Evolutionary conservation across 768 basidiomycete genomes (phyloP), one percentile per base, ranked within the genome.

Genomic region (Suillus variegatus): DNA sequence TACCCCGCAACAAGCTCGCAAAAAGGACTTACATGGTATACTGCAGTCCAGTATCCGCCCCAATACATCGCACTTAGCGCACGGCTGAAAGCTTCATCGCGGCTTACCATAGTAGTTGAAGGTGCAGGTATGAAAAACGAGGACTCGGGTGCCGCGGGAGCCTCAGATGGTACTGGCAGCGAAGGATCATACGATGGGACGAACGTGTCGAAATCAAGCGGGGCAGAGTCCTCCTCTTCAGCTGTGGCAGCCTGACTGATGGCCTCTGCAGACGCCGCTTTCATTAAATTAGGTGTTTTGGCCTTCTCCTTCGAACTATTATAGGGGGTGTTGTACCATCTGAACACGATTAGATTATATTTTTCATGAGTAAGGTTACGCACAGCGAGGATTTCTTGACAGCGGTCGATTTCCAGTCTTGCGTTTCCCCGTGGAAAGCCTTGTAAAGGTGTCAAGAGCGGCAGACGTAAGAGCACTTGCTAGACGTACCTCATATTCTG

Each of bases 41-140:
- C 83, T 1, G 92, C 92, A 3, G 91, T 92, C 92, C 92, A 94
- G 74, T 94, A 94, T 22, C 92, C 93, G 28, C 83, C 82, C 92
- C 93, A 94, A 74, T 94, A 94, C 87, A 90, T 93, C 20, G 93
- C 91, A 38, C 82, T 84, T 71, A 93, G 69, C 6, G 92, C 93
- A 57, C 87, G 86, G 32, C 82, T 80, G 75, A 94, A 94, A 1
- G 91, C 91, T 70, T 94, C 90, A 67, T 94, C 91, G 69, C 84
- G 86, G 67, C 81, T 83, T 20, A 87, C 84, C 74, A 79, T 78
- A 2, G 73, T 68, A 9, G 77, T 81, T 7, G 77, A 68, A 16
- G 77, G 72, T 20, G 73, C 69, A 25, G 80, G 78, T 3, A 77
- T 60, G 62, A 72, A 74, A 47, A 74, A 72, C 12, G 77, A 70